Evolutionary conservation across 192 early-diverging fungal species (phyloP), one percentile per base, ranked within the genome.

Genomic region (Linnemannia exigua): DNA sequence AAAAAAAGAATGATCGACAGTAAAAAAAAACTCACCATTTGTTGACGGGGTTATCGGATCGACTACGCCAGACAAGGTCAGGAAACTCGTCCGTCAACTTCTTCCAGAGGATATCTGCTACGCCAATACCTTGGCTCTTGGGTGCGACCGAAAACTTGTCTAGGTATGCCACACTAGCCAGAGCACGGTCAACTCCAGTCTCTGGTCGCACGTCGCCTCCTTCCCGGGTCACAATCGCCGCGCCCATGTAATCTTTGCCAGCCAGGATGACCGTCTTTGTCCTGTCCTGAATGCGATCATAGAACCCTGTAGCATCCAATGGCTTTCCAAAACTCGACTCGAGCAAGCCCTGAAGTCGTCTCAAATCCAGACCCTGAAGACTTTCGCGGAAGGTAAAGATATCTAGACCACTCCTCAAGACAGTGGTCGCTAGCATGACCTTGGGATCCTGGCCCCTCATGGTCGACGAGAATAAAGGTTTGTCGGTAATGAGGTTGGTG

Each of bases 51-150:
- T 99, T 99, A 52, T 94, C 92, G 11, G 89, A 90, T 51, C 97
- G 92, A 77, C 94, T 95, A 76, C 97, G 88, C 98, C 98, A 99
- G 51, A 94, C 89, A 46, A 95, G 69, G 70, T 94, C 92, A 1
- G 93, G 92, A 85, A 95, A 97, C 36, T 88, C 89, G 50, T 91
- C 90, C 37, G 90, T 88, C 74, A 98, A 84, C 77, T 92, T 90
- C 52, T 94, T 92, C 98, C 98, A 99, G 66, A 99, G 81, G n/a
- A 98, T 97, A 83, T 99, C 98, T 0, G 97, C 97, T 63, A 97
- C 92, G 0, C 98, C 98, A 31, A 95, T 96, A 15, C 98, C 98
- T 88, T 99, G 98, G 69, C 90, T 92, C 28, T 90, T 90, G 1
- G 97, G 98, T 3, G 92, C 90, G 20, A 98, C 96, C 0, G 96